Conservation (phyloP, 78 protist genomes). For the Planoprotostelium fungivorum region DNA sequence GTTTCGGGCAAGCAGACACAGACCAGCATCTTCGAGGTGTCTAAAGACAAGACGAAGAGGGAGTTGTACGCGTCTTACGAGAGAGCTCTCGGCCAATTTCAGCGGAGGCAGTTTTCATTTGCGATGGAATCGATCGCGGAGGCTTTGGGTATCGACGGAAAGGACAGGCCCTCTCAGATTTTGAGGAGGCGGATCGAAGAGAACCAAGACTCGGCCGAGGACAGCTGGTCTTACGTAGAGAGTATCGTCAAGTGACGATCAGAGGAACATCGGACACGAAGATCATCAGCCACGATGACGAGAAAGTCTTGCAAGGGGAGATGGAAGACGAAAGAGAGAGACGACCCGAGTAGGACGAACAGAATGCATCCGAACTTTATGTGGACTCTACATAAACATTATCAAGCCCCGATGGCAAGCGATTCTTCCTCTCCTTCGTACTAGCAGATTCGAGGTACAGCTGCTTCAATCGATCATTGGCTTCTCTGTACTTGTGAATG, state of each 20-base stretch:
- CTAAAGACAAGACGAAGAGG: not conserved
- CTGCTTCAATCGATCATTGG: no score
- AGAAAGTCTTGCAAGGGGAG: no score
- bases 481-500: no score
- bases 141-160: not conserved
- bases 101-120: not conserved
- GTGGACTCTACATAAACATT: no score
- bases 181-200: not conserved
- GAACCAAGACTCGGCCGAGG: not conserved
- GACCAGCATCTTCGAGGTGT: not conserved
- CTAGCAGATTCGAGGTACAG: no score
- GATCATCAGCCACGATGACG: no score
- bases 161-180: not conserved
- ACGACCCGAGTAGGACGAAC: no score
- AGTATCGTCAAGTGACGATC: not conserved
- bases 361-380: no score
- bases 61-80: not conserved
- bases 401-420: no score
- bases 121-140: not conserved
- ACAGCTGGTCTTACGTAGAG: not conserved
- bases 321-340: no score
- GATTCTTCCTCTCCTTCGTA: no score
- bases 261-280: no score
- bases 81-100: not conserved
- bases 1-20: not conserved